Conservation (phyloP, 257 asterid genomes). For the Solanum appendiculatum region DNA sequence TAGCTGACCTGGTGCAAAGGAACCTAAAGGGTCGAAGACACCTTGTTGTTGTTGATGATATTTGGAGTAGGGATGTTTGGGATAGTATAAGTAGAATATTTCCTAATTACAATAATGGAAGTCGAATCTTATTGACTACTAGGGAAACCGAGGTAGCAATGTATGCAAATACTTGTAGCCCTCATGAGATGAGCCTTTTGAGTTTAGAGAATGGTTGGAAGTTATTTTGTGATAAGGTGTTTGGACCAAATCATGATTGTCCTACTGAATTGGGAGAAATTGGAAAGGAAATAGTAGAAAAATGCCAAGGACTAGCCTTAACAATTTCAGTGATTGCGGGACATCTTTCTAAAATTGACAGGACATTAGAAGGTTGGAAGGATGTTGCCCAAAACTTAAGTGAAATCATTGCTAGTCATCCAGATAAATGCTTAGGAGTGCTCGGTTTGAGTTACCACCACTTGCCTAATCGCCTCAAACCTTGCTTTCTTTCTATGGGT, state of each 20-base stretch:
- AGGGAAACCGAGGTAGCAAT: not conserved
- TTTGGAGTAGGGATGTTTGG: not conserved
- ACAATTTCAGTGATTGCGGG: not conserved
- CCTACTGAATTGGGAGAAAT: not conserved
- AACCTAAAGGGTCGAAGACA: not conserved
- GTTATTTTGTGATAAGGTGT: not conserved
- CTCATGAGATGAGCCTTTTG: not conserved
- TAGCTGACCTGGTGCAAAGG: not conserved
- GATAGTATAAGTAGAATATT: not conserved
- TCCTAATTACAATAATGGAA: not conserved
- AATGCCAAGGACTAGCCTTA: constrained; percentile 1
- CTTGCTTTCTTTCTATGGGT: not conserved
- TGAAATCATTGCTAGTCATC: not conserved
- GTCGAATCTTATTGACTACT: constrained; percentile 4
- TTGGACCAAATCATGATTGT: not conserved
- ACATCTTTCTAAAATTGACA: not conserved
- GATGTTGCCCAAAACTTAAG: not conserved
- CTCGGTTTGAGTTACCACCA: not conserved
- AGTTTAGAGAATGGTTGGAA: not conserved
- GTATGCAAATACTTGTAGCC: not conserved
- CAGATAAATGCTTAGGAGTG: not conserved
- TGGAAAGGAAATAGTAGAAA: not conserved
- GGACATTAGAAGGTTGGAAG: not conserved
- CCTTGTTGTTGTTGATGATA: not conserved
- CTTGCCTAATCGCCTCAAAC: constrained; percentile 1